A percentile compares a stretch with the other conserved stretches of the same genome.
Evolutionary conservation across 2,329 filamentous ascomycete genomes (phyloP).

Genomic region (Aspergillus candidus): DNA sequence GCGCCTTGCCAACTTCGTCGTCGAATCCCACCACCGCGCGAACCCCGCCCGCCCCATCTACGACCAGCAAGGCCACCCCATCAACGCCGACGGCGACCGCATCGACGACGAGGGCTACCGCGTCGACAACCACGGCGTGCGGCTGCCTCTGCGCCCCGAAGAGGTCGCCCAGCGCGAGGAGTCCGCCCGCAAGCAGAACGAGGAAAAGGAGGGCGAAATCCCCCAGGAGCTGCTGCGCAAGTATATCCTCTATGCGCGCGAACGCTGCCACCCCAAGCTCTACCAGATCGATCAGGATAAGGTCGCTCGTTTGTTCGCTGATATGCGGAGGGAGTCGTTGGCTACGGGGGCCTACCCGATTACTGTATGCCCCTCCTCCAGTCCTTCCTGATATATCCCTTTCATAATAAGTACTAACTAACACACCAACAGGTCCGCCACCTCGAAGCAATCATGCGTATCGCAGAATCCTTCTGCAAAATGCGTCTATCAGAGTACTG

Average conservation of each 20-base stretch:
- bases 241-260: constrained; percentile 92
- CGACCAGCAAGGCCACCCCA: constrained; percentile 40
- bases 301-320: constrained; percentile 84
- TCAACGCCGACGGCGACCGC: constrained; percentile 41
- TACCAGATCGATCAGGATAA: constrained; percentile 99
- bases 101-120: constrained; percentile 58
- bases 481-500: constrained; percentile 99
- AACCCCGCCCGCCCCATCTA: constrained; percentile 59
- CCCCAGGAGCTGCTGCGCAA: constrained; percentile 87
- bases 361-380: constrained; percentile 58
- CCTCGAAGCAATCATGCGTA: constrained; percentile 94
- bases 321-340: constrained; percentile 89
- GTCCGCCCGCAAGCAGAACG: constrained; percentile 41
- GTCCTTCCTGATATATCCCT: not conserved
- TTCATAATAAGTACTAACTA: constrained; percentile 3
- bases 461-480: constrained; percentile 88
- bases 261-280: constrained; percentile 82
- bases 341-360: constrained; percentile 97
- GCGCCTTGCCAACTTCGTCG: constrained; percentile 86
- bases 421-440: constrained; percentile 68
- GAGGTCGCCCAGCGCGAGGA: constrained; percentile 35
- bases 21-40: constrained; percentile 86
- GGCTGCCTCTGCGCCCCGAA: constrained; percentile 40
- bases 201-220: constrained; percentile 63
- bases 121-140: constrained; percentile 41